Conservation (phyloP, 2,329 filamentous ascomycete genomes). For the Cadophora sp. region DNA sequence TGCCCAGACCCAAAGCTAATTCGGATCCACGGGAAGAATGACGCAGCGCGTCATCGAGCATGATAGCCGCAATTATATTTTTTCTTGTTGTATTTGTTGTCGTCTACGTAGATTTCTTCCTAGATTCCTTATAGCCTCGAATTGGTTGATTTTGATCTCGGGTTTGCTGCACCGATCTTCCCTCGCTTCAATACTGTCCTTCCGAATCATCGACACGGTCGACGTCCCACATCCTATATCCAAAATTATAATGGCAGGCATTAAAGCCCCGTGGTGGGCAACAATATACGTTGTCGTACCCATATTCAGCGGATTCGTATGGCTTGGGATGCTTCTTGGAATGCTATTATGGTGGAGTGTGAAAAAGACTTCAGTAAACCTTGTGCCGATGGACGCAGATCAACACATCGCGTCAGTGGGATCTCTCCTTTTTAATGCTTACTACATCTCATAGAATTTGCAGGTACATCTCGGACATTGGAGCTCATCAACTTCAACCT, state of each 20-base stretch:
- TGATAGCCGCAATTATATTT: neutral
- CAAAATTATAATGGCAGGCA: neutral
- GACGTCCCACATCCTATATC: neutral
- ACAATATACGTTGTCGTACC: constrained; percentile 27
- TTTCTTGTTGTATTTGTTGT: neutral
- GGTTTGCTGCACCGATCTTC: neutral
- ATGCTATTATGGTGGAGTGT: constrained; percentile 62
- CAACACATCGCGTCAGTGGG: constrained; percentile 56
- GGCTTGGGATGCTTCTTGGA: constrained; percentile 35
- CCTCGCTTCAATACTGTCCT: neutral
- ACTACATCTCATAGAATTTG: constrained; percentile 61
- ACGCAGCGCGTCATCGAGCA: neutral
- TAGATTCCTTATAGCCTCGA: neutral
- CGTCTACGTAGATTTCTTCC: neutral
- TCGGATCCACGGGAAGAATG: neutral
- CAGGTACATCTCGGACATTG: constrained; percentile 74
- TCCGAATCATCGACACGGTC: neutral
- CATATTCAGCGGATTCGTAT: constrained; percentile 33
- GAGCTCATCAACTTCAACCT: constrained; percentile 68
- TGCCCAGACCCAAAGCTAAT: constrained; percentile 7
- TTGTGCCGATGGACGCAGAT: constrained; percentile 61
- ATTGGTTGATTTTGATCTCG: neutral
- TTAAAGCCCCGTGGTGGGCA: constrained; percentile 13
- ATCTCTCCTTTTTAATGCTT: constrained; percentile 57
- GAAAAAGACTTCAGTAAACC: constrained; percentile 54